phyloP scores from a whole-genome alignment of 148 eudicot species.

The Pouteria glomerata region DNA sequence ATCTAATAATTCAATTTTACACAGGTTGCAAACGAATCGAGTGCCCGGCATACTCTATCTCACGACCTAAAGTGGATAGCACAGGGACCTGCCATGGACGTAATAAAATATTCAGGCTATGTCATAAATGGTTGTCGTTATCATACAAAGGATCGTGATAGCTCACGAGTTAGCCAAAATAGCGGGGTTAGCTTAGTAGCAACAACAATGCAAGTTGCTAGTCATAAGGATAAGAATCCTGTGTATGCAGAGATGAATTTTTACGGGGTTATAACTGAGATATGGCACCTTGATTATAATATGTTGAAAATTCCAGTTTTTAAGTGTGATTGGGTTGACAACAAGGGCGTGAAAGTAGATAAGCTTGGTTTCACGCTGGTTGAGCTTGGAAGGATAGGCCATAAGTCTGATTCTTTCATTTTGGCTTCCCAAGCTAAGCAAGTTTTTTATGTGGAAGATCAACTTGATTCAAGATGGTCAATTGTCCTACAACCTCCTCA shows the following conservation, averaged over 20 bases:
- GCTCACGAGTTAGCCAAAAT: too few relatives aligned
- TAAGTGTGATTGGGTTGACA: neutral
- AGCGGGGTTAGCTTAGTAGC: too few relatives aligned
- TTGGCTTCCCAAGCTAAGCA: neutral
- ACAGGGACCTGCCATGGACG: neutral
- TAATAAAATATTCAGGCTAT: neutral
- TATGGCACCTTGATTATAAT: neutral
- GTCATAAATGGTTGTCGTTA: neutral
- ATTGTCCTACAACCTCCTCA: too few relatives aligned
- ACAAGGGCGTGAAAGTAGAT: neutral
- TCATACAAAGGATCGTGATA: too few relatives aligned
- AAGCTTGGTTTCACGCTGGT: neutral
- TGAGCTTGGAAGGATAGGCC: neutral
- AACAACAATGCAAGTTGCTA: too few relatives aligned
- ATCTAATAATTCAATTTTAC: neutral
- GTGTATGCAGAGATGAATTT: neutral
- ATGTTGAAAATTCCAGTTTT: neutral
- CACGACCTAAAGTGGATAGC: neutral
- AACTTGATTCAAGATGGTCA: neutral
- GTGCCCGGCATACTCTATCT: neutral
- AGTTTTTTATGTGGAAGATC: neutral
- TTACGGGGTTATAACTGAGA: neutral
- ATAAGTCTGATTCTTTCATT: neutral
- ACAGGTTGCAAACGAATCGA: neutral
- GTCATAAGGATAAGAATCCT: neutral